Evolutionary conservation across 108 stramenopile species (phyloP), one percentile per base, ranked within the genome.

Genomic region (Skeletonema potamos): DNA sequence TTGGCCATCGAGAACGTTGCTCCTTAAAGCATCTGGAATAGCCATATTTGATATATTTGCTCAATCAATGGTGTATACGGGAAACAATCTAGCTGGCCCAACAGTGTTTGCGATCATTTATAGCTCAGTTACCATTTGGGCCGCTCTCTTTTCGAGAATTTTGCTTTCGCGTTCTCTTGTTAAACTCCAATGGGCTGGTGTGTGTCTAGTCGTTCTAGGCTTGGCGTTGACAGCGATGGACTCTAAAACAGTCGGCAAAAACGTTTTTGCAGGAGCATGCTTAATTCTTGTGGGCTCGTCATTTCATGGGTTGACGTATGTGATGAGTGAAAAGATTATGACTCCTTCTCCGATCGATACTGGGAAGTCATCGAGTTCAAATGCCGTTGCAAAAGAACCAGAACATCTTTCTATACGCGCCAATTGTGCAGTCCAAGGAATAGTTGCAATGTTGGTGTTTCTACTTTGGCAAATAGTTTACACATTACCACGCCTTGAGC

Each of bases 21-120:
- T 82, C 11, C 24, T 67, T 13, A 64, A 73, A 70, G 83, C 86
- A 4, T 65, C 84, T 17, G 63, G 63, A 15, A 86, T 92, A 72
- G 87, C 89, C 15, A 22, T 88, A 17, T 84, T 88, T 71, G 87
- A 92, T 62, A 81, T 87, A 10, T 68, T 81, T 20, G 87, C 91
- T 10, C 85, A 88, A 48, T 74, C 79, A 3, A 70, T 92, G 88
- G 86, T 86, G 24, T 92, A 92, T 62, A 81, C 88, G 24, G 77
- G 77, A 46, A 83, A 86, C 30, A 81, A 76, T 56, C 64, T 89
- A 20, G 86, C 91, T 4, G 91, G 91, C 15, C 87, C 91, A 27
- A 88, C 89, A 29, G 79, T 92, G 11, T 92, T 92, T 73, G 73
- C 89, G 22, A 86, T 92, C 33, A 82, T 92, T 15, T 92, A 92